A percentile compares a stretch with the other conserved stretches of the same genome.
Evolutionary conservation across 257 asterid species (phyloP).

Genomic region (Rehmannia glutinosa): DNA sequence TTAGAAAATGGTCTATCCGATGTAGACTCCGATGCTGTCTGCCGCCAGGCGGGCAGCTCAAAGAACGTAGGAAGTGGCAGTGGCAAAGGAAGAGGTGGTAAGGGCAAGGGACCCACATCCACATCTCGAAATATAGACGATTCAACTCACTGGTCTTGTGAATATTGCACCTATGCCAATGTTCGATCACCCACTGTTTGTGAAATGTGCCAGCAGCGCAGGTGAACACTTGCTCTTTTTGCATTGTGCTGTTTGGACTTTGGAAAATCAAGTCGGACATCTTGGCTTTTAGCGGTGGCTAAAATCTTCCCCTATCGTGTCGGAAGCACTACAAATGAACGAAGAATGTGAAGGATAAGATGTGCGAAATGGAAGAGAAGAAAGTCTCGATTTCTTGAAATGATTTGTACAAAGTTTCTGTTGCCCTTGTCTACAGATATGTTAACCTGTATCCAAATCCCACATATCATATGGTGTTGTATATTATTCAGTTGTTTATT

Average conservation of each 20-base stretch:
- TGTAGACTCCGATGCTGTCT: slow-evolving; percentile 56
- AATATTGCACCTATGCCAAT: slow-evolving; percentile 72
- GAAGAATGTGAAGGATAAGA: background rate
- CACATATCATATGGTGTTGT: slow-evolving; percentile 13
- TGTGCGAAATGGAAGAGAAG: background rate
- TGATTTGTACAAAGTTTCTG: slow-evolving; percentile 5
- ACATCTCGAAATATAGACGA: slow-evolving; percentile 52
- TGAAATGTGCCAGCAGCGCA: slow-evolving; percentile 69
- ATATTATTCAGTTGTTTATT: slow-evolving; percentile 18
- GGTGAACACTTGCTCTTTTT: slow-evolving; percentile 19
- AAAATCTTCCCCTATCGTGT: background rate
- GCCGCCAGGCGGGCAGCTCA: slow-evolving; percentile 58
- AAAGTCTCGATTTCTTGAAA: background rate
- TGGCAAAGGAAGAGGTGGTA: slow-evolving; percentile 53
- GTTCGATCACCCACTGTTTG: slow-evolving; percentile 42
- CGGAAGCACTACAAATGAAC: background rate
- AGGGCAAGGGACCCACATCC: slow-evolving; percentile 61
- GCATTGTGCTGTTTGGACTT: background rate
- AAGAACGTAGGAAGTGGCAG: slow-evolving; percentile 47
- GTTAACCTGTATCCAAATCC: background rate
- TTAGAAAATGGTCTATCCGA: slow-evolving; percentile 86
- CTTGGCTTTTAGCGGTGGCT: too few species aligned
- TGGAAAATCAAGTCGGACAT: background rate
- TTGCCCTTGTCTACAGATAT: slow-evolving; percentile 3
- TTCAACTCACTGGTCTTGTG: slow-evolving; percentile 73